phyloP scores from a whole-genome alignment of 352 stramenopile genomes.

The Elongisporangium prolatum region DNA sequence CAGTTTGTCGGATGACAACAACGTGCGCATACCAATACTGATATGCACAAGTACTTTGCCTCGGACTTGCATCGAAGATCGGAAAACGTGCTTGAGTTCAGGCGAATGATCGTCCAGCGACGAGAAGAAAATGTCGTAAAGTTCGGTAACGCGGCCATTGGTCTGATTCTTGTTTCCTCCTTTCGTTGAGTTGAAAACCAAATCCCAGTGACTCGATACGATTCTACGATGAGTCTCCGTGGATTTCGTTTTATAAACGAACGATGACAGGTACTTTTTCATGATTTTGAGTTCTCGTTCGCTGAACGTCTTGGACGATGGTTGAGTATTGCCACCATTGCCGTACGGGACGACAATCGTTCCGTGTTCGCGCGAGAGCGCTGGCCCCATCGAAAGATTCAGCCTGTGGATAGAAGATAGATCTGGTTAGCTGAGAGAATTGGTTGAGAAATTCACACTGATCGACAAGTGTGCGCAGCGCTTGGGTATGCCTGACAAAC shows the following conservation, averaged over 20 bases:
- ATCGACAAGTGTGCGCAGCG: too few relatives aligned
- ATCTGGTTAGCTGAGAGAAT: too few relatives aligned
- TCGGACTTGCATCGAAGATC: constrained; percentile 43
- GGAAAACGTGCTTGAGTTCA: constrained; percentile 46
- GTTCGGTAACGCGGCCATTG: constrained; percentile 12
- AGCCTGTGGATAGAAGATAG: too few relatives aligned
- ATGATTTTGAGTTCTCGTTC: constrained; percentile 24
- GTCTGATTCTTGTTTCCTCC: constrained; percentile 16
- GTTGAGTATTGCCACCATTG: background rate
- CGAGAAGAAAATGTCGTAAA: constrained; percentile 52
- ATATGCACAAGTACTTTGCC: constrained; percentile 47
- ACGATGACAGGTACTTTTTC: constrained; percentile 34
- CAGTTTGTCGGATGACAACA: constrained; percentile 30
- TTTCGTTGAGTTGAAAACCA: constrained; percentile 29
- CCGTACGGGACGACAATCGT: background rate
- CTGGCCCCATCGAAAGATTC: too few relatives aligned
- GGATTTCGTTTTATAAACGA: constrained; percentile 31
- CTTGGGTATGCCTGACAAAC: too few relatives aligned
- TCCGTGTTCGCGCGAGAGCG: too few relatives aligned
- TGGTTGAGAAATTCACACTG: too few relatives aligned
- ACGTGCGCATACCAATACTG: constrained; percentile 41
- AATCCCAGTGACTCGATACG: constrained; percentile 35
- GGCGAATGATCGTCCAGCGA: constrained; percentile 39
- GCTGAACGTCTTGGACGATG: constrained; percentile 7
- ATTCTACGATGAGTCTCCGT: constrained; percentile 36